phyloP scores from a whole-genome alignment of 495 filamentous ascomycete genomes.

The Monascus purpureus region DNA sequence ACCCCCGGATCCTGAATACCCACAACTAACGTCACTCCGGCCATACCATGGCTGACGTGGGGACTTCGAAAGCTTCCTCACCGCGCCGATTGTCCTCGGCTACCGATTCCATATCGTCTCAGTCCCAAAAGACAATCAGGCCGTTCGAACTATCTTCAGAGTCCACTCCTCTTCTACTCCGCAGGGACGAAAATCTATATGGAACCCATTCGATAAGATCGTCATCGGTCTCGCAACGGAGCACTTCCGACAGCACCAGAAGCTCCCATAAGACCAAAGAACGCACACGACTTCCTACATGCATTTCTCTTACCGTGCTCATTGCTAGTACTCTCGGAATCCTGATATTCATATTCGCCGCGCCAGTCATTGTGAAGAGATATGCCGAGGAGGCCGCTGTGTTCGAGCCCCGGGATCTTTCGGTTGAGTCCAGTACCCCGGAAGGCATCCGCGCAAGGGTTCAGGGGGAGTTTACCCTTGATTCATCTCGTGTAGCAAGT shows the following conservation, averaged over 20 bases:
- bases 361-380: conserved; percentile 63
- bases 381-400: conserved; percentile 75
- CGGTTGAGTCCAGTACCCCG: conserved; percentile 67
- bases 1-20: too few relatives aligned
- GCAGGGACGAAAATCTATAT: conserved; percentile 24
- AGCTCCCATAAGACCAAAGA: conserved; percentile 13
- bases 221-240: conserved; percentile 6
- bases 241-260: conserved; percentile 4
- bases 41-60: conserved; percentile 29
- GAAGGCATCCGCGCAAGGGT: conserved; percentile 65
- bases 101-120: conserved; percentile 2
- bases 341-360: conserved; percentile 57
- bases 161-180: conserved; percentile 29
- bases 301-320: conserved; percentile 39
- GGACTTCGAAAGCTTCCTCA: conserved; percentile 15
- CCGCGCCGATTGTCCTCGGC: conserved; percentile 5
- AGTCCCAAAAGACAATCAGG: conserved; percentile 6
- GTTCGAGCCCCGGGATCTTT: conserved; percentile 66
- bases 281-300: conserved; percentile 38
- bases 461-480: conserved; percentile 64
- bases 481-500: conserved; percentile 58
- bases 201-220: conserved; percentile 15
- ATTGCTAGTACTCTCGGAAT: conserved; percentile 32
- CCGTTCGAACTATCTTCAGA: conserved; percentile 26
- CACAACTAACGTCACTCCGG: too few relatives aligned